Conservation (phyloP, 139 green algal species). For the Chlorella sp. region DNA sequence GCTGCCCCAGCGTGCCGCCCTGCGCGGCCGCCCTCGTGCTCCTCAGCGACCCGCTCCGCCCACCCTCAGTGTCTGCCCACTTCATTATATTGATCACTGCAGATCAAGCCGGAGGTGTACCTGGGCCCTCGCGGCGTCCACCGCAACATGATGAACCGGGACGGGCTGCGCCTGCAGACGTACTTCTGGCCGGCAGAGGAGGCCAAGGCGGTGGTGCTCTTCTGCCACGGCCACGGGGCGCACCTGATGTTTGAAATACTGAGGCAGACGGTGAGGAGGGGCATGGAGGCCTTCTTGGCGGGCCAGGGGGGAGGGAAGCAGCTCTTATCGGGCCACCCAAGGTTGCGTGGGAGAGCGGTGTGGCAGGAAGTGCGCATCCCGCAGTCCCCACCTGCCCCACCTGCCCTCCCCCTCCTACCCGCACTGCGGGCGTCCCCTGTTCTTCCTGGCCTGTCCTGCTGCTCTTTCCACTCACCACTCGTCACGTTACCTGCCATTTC, state of each 20-base stretch:
- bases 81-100: background rate
- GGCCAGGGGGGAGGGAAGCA: background rate
- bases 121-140: slow-evolving; percentile 42
- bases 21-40: too few relatives aligned
- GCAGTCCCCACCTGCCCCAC: too few relatives aligned
- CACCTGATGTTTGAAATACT: slow-evolving; percentile 67
- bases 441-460: too few relatives aligned
- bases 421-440: too few relatives aligned
- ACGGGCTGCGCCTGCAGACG: slow-evolving; percentile 22
- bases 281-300: too few relatives aligned
- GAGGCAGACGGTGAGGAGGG: slow-evolving; percentile 34
- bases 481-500: too few relatives aligned
- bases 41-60: too few relatives aligned
- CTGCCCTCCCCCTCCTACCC: too few relatives aligned
- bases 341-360: background rate
- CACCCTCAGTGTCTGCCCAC: too few relatives aligned
- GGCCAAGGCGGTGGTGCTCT: slow-evolving; percentile 55
- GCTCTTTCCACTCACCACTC: too few relatives aligned
- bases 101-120: slow-evolving; percentile 2
- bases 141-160: slow-evolving; percentile 45
- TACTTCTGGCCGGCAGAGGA: slow-evolving; percentile 64
- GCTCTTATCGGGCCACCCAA: too few relatives aligned
- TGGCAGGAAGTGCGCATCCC: background rate
- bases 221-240: slow-evolving; percentile 71
- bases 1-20: background rate